Evolutionary conservation across 2,329 filamentous ascomycete species (phyloP), one percentile per base, ranked within the genome.

Genomic region (Colletotrichum sp.): DNA sequence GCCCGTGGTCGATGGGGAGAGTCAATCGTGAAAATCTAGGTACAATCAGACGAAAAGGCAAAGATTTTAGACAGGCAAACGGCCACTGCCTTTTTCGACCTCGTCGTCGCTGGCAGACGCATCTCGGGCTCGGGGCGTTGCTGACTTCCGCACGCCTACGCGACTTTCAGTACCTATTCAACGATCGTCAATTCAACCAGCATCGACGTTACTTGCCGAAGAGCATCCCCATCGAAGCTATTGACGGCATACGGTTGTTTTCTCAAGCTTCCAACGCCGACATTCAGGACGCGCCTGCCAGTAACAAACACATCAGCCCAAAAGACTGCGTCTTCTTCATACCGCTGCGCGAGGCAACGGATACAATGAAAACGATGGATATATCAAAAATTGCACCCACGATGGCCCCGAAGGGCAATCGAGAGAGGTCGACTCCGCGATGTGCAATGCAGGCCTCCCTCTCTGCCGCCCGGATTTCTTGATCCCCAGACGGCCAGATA

Each of bases 361-460:
- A 7, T 55, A 77, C 26, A 75, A 77, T 78, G 75, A 78, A 78
- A 78, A 85, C 78, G 13, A 30, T 21, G 28, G 79, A 71, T 64
- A 71, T 36, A 78, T 70, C 71, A 77, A 78, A 77, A 77, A 77
- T 64, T 77, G 24, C 60, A 12, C 72, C 71, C 44, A 30, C 75
- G 77, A 77, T 60, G 75, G 75, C 69, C 75, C 77, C 68, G 71
- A 71, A 78, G 77, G 77, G 36, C 75, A 78, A 77, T 75, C 75
- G 68, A 77, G 64, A 72, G 32, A 74, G 71, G 69, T 59, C 55
- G 64, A 75, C 75, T 69, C 77, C 77, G 72, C 75, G 86, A 81
- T 87, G 87, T 89, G 87, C 87, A 88, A 88, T 89, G 87, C 87
- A 89, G 87, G 86, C 84, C 83, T 84, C 82, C 85, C 84, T 80